Conservation (phyloP, 1,284 basidiomycete genomes). For the Ceratobasidium sp. region DNA sequence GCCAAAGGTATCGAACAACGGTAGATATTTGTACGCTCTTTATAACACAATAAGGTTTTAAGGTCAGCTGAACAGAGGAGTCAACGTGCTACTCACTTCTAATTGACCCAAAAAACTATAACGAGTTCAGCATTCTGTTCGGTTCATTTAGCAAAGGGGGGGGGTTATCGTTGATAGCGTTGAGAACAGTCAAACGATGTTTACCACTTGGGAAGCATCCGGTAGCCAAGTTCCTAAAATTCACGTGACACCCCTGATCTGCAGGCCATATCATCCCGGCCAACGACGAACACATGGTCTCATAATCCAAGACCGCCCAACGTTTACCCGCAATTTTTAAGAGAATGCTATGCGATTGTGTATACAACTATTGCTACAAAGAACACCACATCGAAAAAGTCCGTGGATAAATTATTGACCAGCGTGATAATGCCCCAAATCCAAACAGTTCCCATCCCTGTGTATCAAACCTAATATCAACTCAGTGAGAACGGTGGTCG, state of each 20-base stretch:
- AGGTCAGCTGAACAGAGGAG: slow-evolving; percentile 12
- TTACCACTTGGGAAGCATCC: background rate
- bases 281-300: too few species aligned
- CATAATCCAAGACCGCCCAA: too few species aligned
- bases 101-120: slow-evolving; percentile 1
- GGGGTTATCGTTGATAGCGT: background rate
- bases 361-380: slow-evolving; percentile 25
- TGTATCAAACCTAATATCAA: slow-evolving; percentile 40
- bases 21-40: background rate
- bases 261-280: too few species aligned
- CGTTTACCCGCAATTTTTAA: too few species aligned
- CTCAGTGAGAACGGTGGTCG: slow-evolving; percentile 39
- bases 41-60: slow-evolving; percentile 22
- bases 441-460: slow-evolving; percentile 37
- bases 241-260: slow-evolving; percentile 26
- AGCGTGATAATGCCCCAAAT: slow-evolving; percentile 23
- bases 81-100: background rate
- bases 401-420: slow-evolving; percentile 37
- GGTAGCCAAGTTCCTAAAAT: slow-evolving; percentile 1
- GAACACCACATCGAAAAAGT: slow-evolving; percentile 26
- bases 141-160: background rate
- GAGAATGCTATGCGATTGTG: slow-evolving; percentile 4
- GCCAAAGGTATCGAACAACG: slow-evolving; percentile 7
- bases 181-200: background rate
- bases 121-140: background rate